These are phyloP conservation scores for Stagonosporopsis vannaccii DNA, from an alignment of 2,329 filamentous ascomycete species.

Conservation along the genomic window DNA sequence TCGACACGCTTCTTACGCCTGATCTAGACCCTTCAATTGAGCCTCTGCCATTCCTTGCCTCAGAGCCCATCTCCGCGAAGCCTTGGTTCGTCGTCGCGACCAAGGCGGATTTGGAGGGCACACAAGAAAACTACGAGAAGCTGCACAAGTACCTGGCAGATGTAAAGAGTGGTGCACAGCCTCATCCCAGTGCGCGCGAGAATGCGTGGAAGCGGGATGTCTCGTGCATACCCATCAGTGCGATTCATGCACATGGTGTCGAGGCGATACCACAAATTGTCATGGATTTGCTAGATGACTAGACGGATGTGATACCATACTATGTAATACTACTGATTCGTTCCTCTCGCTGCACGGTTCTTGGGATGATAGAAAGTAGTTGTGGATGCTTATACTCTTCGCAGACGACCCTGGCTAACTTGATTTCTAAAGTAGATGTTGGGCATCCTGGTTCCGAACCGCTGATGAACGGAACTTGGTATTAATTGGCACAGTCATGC, in stretches of 20 bases:
- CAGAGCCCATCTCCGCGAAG: slow-evolving; percentile 85
- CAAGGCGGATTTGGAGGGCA: slow-evolving; percentile 83
- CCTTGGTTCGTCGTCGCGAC: slow-evolving; percentile 97
- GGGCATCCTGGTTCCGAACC: too few species aligned
- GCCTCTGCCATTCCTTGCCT: slow-evolving; percentile 56
- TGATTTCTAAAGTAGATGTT: too few species aligned
- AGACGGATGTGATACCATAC: not conserved
- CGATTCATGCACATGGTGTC: slow-evolving; percentile 85
- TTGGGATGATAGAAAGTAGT: too few species aligned
- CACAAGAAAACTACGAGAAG: slow-evolving; percentile 76
- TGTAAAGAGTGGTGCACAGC: slow-evolving; percentile 67
- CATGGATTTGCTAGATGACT: slow-evolving; percentile 65
- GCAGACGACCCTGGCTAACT: too few species aligned
- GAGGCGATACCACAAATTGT: slow-evolving; percentile 76
- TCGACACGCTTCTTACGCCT: slow-evolving; percentile 32
- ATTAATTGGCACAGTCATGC: too few species aligned
- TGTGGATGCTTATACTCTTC: too few species aligned
- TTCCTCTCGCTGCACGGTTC: not conserved
- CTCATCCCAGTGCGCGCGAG: slow-evolving; percentile 75
- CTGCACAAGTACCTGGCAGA: slow-evolving; percentile 74
- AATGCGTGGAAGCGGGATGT: slow-evolving; percentile 67
- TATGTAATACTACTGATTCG: not conserved
- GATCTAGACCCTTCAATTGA: slow-evolving; percentile 34
- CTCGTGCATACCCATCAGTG: slow-evolving; percentile 83
- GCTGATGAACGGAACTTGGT: too few species aligned